Evolutionary conservation across 768 basidiomycete species (phyloP).

Genomic region (Russula emetica): DNA sequence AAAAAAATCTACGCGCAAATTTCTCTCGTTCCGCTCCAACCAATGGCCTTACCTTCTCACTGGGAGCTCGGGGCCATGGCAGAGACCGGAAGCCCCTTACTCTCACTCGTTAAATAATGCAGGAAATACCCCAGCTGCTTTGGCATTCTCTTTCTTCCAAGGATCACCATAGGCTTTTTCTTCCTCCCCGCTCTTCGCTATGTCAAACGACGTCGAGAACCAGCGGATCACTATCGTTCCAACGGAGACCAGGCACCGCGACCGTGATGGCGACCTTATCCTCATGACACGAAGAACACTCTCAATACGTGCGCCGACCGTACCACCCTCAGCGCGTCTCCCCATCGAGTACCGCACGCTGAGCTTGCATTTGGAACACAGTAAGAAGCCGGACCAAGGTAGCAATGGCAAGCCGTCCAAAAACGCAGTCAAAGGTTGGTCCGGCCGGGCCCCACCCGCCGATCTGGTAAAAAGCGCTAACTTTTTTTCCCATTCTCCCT

Average conservation of each 20-base stretch:
- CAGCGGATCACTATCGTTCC: slow-evolving; percentile 8
- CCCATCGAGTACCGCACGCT: slow-evolving; percentile 28
- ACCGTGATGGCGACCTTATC: background rate
- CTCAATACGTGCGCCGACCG: slow-evolving; percentile 6
- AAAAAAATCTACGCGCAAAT: background rate
- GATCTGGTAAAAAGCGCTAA: background rate
- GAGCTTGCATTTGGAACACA: slow-evolving; percentile 22
- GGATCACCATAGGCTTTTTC: background rate
- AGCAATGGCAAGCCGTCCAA: slow-evolving; percentile 4
- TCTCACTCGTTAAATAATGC: background rate
- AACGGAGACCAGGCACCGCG: background rate
- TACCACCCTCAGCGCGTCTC: slow-evolving; percentile 17
- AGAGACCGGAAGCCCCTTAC: background rate
- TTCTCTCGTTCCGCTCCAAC: background rate
- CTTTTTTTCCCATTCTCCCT: no score
- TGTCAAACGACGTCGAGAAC: slow-evolving; percentile 19
- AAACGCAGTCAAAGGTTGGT: slow-evolving; percentile 13
- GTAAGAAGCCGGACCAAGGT: background rate
- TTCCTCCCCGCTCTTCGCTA: background rate
- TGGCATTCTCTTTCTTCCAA: background rate
- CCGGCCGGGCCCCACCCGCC: background rate
- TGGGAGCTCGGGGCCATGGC: background rate
- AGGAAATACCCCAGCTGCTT: background rate
- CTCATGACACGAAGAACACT: slow-evolving; percentile 11
- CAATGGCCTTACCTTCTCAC: background rate